phyloP scores from a whole-genome alignment of 192 early-diverging fungal species.

The Entomortierella chlamydospora region DNA sequence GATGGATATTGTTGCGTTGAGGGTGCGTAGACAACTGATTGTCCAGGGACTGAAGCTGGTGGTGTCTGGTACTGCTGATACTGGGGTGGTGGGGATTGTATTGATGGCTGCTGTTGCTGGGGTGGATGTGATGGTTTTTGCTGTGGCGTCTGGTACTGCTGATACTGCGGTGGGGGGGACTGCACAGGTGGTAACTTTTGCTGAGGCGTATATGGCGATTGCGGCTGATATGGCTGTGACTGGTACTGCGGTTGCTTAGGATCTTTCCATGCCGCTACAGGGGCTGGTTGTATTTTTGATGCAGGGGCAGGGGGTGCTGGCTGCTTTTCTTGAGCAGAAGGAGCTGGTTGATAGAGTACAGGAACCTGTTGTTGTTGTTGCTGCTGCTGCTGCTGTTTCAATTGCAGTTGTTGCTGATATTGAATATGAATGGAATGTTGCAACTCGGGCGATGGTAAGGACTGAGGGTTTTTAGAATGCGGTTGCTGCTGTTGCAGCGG shows the following conservation, averaged over 20 bases:
- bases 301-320: too few species aligned
- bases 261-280: too few species aligned
- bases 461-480: background rate
- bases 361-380: background rate
- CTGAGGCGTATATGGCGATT: too few species aligned
- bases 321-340: background rate
- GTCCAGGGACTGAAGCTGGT: background rate
- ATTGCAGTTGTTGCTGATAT: slow-evolving; percentile 1
- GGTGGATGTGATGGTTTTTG: too few species aligned
- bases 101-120: background rate
- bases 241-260: background rate
- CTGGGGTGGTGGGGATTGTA: background rate
- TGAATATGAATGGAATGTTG: background rate
- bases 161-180: background rate
- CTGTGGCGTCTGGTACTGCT: background rate
- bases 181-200: background rate
- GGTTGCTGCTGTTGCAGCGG: background rate
- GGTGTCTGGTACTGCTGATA: background rate
- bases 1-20: background rate
- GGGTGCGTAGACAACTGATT: background rate
- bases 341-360: background rate
- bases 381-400: background rate
- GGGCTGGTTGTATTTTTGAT: too few species aligned
- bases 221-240: background rate
- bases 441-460: background rate